Evolutionary conservation across 2,329 filamentous ascomycete species (phyloP).

Genomic region (Diplocarpon rosae): DNA sequence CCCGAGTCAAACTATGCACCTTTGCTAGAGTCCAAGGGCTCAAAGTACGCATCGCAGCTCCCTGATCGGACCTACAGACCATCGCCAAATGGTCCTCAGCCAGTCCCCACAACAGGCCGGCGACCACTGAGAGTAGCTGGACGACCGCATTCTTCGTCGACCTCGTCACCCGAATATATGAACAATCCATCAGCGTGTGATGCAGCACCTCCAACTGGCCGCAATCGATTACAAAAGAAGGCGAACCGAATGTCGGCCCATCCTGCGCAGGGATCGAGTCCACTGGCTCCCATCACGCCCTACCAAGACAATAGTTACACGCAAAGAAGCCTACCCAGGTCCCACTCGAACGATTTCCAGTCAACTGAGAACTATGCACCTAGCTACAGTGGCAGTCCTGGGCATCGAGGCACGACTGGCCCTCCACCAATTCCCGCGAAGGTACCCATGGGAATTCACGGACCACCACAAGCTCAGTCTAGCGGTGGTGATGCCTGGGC

Average conservation of each 20-base stretch:
- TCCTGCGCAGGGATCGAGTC: constrained; percentile 20
- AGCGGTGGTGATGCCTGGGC: constrained; percentile 39
- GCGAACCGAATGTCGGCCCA: constrained; percentile 23
- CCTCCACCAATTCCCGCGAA: constrained; percentile 60
- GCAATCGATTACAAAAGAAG: constrained; percentile 58
- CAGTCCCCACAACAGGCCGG: constrained; percentile 39
- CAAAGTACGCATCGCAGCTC: constrained; percentile 29
- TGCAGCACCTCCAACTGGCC: constrained; percentile 31
- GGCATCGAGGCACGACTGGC: constrained; percentile 27
- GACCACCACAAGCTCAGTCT: constrained; percentile 25
- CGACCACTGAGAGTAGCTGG: constrained; percentile 40
- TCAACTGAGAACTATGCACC: constrained; percentile 22
- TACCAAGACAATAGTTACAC: constrained; percentile 24
- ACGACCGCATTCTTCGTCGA: constrained; percentile 37
- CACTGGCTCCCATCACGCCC: constrained; percentile 21
- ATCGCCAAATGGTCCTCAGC: constrained; percentile 41
- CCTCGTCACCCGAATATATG: constrained; percentile 17
- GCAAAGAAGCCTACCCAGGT: constrained; percentile 18
- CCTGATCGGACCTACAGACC: constrained; percentile 31
- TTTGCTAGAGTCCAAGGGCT: constrained; percentile 36
- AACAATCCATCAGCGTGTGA: constrained; percentile 27
- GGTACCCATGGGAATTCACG: constrained; percentile 45
- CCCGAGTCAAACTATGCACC: constrained; percentile 40
- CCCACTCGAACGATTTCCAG: constrained; percentile 21
- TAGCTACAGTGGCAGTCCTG: constrained; percentile 21